Conservation (phyloP, 169 alveolate species). For the Babesia bovis region DNA sequence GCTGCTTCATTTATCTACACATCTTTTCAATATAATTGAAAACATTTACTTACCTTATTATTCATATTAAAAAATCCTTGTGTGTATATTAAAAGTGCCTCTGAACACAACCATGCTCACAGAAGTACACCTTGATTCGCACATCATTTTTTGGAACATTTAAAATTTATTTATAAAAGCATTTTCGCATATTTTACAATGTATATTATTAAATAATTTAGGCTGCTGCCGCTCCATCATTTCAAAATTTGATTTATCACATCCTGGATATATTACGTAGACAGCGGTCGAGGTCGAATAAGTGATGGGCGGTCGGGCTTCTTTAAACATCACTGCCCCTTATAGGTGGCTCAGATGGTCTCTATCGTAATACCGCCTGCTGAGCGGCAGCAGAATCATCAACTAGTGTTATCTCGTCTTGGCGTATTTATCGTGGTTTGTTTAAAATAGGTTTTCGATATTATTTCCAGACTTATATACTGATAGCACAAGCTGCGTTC, state of each 20-base stretch:
- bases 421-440: constrained; percentile 9
- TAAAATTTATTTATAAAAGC: no score
- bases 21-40: not conserved
- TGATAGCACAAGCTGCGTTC: not conserved
- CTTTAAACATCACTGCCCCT: not conserved
- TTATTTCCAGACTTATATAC: constrained; percentile 6
- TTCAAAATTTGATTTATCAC: not conserved
- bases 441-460: not conserved
- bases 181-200: not conserved
- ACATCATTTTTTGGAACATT: not conserved
- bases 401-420: not conserved
- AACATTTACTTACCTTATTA: not conserved
- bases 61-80: not conserved
- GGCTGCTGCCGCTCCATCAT: not conserved
- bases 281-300: not conserved
- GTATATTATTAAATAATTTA: not conserved
- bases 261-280: not conserved
- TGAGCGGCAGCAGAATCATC: not conserved
- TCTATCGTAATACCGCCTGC: constrained; percentile 5
- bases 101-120: constrained; percentile 7
- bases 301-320: constrained; percentile 12
- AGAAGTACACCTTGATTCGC: constrained; percentile 22
- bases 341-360: constrained; percentile 8
- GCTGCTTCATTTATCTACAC: constrained; percentile 22
- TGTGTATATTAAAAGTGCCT: constrained; percentile 13